Evolutionary conservation across 176 grass and related monocot genomes (phyloP).

Genomic region (Raddia guianensis): DNA sequence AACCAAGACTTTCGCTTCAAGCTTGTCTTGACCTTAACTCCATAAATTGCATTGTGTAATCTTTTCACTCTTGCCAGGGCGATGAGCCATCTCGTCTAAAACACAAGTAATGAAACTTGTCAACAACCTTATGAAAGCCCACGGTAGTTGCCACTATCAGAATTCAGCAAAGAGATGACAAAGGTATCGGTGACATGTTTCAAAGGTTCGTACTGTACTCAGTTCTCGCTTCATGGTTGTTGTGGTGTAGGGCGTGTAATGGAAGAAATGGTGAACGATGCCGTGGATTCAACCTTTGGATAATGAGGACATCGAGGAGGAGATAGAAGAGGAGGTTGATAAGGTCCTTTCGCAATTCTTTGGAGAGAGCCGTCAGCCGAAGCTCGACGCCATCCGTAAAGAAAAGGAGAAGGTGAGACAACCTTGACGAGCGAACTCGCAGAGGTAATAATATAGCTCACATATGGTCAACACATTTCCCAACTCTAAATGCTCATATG

Average conservation of each 20-base stretch:
- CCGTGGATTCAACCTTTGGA: slow-evolving; percentile 77
- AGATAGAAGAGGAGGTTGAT: slow-evolving; percentile 81
- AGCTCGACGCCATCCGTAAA: slow-evolving; percentile 65
- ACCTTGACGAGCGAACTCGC: slow-evolving; percentile 46
- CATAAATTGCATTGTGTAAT: slow-evolving; percentile 14
- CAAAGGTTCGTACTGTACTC: background rate
- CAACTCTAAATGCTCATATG: background rate
- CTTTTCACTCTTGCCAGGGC: slow-evolving; percentile 66
- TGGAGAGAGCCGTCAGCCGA: slow-evolving; percentile 56
- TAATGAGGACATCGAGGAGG: slow-evolving; percentile 79
- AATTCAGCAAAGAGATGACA: slow-evolving; percentile 92
- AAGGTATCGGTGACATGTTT: slow-evolving; percentile 47
- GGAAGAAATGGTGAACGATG: slow-evolving; percentile 86
- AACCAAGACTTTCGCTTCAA: no score
- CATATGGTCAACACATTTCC: background rate
- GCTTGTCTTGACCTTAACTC: background rate
- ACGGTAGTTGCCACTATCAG: slow-evolving; percentile 75
- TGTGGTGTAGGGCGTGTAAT: slow-evolving; percentile 61
- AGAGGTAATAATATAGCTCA: slow-evolving; percentile 29
- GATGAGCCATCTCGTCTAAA: slow-evolving; percentile 78
- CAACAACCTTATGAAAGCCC: slow-evolving; percentile 84
- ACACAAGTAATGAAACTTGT: slow-evolving; percentile 90
- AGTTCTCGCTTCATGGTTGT: slow-evolving; percentile 6
- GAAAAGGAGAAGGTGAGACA: slow-evolving; percentile 60
- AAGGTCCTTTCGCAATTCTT: slow-evolving; percentile 74